Evolutionary conservation across 176 grass and related monocot species (phyloP).

Genomic region (Canna indica): DNA sequence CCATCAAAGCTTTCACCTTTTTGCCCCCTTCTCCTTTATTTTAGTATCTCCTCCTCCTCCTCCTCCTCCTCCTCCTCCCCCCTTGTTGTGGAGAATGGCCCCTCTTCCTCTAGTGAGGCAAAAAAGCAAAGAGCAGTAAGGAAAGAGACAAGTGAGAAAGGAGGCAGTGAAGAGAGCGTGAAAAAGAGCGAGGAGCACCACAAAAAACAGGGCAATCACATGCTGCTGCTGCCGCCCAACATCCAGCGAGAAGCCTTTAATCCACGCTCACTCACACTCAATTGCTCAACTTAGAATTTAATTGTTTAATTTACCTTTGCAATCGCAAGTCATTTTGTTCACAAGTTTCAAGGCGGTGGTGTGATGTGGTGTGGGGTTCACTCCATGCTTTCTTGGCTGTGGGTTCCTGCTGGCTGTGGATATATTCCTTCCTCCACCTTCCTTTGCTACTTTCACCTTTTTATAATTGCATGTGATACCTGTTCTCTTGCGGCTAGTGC

Average conservation of each 20-base stretch:
- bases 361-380: not conserved
- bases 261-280: too few species aligned
- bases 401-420: not conserved
- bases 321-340: too few species aligned
- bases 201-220: not conserved
- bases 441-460: not conserved
- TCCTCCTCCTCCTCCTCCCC: not conserved
- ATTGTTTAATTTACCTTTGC: too few species aligned
- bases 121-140: not conserved
- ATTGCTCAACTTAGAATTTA: too few species aligned
- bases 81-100: not conserved
- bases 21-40: not conserved
- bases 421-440: slow-evolving; percentile 1
- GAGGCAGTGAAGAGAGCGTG: too few species aligned
- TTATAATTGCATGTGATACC: slow-evolving; percentile 8
- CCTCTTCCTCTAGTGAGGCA: not conserved
- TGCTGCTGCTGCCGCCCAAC: not conserved
- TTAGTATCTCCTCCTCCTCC: not conserved
- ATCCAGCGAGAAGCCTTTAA: not conserved
- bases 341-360: not conserved
- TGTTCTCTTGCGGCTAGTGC: too few species aligned
- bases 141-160: not conserved
- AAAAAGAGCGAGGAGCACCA: not conserved
- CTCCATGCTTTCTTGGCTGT: not conserved
- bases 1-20: slow-evolving; percentile 26